These are phyloP conservation scores for Nicotiana knightiana DNA, from an alignment of 257 asterid genomes.

Conservation along the genomic window DNA sequence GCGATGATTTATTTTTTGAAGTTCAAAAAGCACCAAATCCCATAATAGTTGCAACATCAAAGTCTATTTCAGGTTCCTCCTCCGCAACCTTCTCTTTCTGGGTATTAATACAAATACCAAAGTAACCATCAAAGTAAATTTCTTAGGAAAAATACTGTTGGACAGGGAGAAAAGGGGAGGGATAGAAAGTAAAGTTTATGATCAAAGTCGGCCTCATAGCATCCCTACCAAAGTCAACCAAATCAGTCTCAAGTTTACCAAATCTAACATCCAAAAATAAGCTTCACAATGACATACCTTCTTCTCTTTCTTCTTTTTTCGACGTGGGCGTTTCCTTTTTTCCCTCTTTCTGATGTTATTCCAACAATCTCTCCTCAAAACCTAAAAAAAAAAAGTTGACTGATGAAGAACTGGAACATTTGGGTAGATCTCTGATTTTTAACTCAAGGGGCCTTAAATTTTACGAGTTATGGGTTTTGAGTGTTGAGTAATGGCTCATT, in stretches of 20 bases:
- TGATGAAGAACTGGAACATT: background rate
- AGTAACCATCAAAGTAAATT: background rate
- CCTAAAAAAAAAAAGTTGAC: constrained; percentile 26
- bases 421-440: too few species aligned
- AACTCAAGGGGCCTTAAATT: too few species aligned
- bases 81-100: constrained; percentile 79
- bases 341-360: constrained; percentile 95
- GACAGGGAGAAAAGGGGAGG: background rate
- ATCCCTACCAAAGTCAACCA: background rate
- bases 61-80: constrained; percentile 87
- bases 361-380: constrained; percentile 80
- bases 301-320: constrained; percentile 96
- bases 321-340: constrained; percentile 77
- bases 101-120: constrained; percentile 7
- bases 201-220: background rate
- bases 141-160: background rate
- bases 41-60: constrained; percentile 94
- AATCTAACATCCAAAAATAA: background rate
- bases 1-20: constrained; percentile 38
- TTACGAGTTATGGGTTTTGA: too few species aligned
- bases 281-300: constrained; percentile 40
- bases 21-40: constrained; percentile 92
- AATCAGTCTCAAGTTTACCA: background rate
- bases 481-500: too few species aligned
- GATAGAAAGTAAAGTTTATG: background rate